A percentile compares a stretch with the other conserved stretches of the same genome.
Conservation (phyloP, 768 basidiomycete species). For the Cytidiella melzeri region DNA sequence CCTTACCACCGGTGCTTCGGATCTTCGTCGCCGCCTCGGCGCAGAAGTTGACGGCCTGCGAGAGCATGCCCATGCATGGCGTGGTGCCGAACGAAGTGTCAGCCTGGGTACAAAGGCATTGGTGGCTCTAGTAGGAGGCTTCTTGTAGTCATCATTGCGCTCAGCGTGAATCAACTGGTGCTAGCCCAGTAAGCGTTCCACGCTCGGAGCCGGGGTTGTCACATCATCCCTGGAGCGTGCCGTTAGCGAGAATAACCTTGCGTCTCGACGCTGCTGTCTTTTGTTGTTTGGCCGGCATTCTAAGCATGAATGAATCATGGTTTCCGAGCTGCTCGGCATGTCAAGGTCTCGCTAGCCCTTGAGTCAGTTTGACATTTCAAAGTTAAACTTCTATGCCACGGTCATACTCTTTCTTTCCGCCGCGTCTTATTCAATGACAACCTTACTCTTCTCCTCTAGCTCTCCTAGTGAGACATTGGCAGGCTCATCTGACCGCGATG, state of each 20-base stretch:
- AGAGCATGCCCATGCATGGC: slow-evolving; percentile 49
- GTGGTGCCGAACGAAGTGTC: slow-evolving; percentile 50
- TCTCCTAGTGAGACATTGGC: background rate
- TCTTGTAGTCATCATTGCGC: slow-evolving; percentile 38
- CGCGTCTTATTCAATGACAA: background rate
- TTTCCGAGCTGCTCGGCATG: background rate
- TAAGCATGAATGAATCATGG: background rate
- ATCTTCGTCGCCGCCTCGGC: slow-evolving; percentile 42
- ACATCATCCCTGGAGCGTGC: too few relatives aligned
- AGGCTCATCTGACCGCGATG: slow-evolving; percentile 7
- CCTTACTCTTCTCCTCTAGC: background rate
- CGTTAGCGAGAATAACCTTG: background rate
- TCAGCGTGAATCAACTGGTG: background rate
- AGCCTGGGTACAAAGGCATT: slow-evolving; percentile 58
- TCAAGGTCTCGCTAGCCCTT: background rate
- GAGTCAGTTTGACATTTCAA: background rate
- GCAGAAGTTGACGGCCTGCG: slow-evolving; percentile 50
- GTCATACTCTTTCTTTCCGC: slow-evolving; percentile 7
- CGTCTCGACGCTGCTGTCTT: background rate
- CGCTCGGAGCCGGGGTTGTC: too few relatives aligned
- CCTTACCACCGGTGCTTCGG: slow-evolving; percentile 58
- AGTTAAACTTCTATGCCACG: background rate
- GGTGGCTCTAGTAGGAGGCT: slow-evolving; percentile 59
- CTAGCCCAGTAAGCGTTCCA: too few relatives aligned
- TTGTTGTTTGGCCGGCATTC: background rate